A percentile compares a stretch with the other conserved stretches of the same genome.
phyloP scores from a whole-genome alignment of 2,329 filamentous ascomycete genomes.

The Periconia sp. region DNA sequence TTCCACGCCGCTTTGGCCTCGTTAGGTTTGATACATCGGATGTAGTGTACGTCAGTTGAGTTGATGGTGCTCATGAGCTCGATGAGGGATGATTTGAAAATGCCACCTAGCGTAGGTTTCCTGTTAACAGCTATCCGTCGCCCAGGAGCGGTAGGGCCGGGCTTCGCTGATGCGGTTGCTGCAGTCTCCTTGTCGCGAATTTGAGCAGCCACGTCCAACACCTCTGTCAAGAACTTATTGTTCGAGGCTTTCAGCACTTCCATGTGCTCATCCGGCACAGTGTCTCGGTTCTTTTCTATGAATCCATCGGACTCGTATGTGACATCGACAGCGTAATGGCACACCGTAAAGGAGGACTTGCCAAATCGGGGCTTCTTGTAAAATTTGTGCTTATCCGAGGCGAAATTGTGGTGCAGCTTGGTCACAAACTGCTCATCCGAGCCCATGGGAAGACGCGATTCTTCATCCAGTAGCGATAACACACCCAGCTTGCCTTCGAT shows the following conservation, averaged over 20 bases:
- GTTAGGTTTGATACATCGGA: constrained; percentile 98
- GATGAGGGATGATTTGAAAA: constrained; percentile 98
- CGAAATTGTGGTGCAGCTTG: constrained; percentile 94
- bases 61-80: constrained; percentile 98
- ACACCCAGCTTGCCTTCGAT: constrained; percentile 98
- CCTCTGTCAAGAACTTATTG: constrained; percentile 83
- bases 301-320: constrained; percentile 99
- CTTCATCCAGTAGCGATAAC: constrained; percentile 89
- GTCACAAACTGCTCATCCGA: constrained; percentile 96
- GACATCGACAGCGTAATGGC: constrained; percentile 97
- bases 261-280: constrained; percentile 97
- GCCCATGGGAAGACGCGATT: constrained; percentile 95
- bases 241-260: constrained; percentile 84
- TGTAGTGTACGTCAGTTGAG: constrained; percentile 97
- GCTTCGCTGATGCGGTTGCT: constrained; percentile 71
- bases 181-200: constrained; percentile 87
- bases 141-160: constrained; percentile 66
- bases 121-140: constrained; percentile 91
- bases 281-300: constrained; percentile 99
- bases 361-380: constrained; percentile 99
- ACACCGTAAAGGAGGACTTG: constrained; percentile 96
- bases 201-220: constrained; percentile 82
- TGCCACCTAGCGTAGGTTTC: constrained; percentile 95
- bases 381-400: constrained; percentile 88
- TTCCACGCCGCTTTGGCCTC: constrained; percentile 97